Base-by-base conservation (phyloP, 2,329 filamentous ascomycete species). In the Talaromyces albobiverticillius region DNA sequence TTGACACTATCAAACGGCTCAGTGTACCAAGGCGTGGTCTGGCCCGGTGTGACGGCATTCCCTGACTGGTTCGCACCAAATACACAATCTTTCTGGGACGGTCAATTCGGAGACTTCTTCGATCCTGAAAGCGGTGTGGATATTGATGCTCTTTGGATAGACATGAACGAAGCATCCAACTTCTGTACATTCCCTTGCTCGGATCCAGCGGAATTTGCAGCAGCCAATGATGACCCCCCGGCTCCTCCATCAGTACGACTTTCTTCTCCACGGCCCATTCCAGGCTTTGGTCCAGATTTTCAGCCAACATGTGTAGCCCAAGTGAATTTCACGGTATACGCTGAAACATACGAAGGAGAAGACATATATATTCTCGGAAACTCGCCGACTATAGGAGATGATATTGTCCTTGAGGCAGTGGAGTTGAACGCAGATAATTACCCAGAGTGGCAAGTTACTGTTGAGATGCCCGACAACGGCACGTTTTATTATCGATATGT, bases 71-170 rank as follows among this genome's bases (percentile, higher is more conserved):
- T 91, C 64, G 74, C 84, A 16, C 77, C 80, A 7, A 82, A 83
- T 49, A 82, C 83, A 1, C 79, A 84, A 46, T 63, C 71, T 1
- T 94, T 84, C 69, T 93, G 89, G 89, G 84, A 83, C 59, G 76
- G 78, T 4, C 81, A 92, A 64, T 86, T 93, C 61, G 68, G 65
- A 0, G 67, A 64, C 1, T 89, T 89, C 73, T 91, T 92, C 71
- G 69, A 79, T 56, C 70, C 80, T 0, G 75, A 83, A 0, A 78
- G 72, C 2, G 89, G 88, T 26, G 78, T 93, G 14, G 82, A 92
- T 59, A 86, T 93, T 46, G 89, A 93, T 57, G 89, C 82, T 1
- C 75, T 93, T 1, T 92, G 88, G 86, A 89, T 89, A 60, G 87
- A 90, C 61, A 83, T 87, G 81, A 84, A 84, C 56, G 81, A 84